Evolutionary conservation across 176 grass and related monocot genomes (phyloP), one percentile per base, ranked within the genome.

Genomic region (Pontederia paniculata): DNA sequence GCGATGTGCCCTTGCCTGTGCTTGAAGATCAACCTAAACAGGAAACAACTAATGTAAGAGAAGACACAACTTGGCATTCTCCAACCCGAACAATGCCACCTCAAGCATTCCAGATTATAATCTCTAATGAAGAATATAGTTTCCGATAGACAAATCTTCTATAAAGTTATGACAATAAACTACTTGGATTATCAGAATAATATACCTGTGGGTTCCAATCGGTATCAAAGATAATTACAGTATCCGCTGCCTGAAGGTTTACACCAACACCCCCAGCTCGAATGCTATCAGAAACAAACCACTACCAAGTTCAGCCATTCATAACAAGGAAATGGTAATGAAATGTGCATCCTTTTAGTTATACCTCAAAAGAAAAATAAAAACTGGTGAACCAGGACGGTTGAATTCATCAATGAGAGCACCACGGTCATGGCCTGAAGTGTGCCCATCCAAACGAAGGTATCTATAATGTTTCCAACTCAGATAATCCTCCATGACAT

Each of bases 401-500:
- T 98, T 98, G 63, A 98, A 98, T 77, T 82, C 82, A 10, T 88
- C 87, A 12, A 98, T 90, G 48, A 98, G 86, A 72, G 93, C 75
- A 79, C 93, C 93, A 82, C 93, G 83, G n/a, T 98, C 93, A 52
- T 70, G 79, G 23, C 93, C 93, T 58, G 83, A 98, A 67, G 93
- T 98, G 44, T 98, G 93, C 37, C 93, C 93, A 84, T 98, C 93
- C 73, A 98, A 84, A 43, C 93, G 83, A 66, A 98, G 93, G 54
- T 98, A 98, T 51, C 62, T 88, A 63, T 98, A 98, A 16, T 69
- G 80, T 77, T 91, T 98, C 93, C 77, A 98, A 31, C 44, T 9
- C 43, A 98, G 72, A 70, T 98, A 98, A 72, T 91, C 86, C 80
- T 98, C 93, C 93, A 98, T 98, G 57, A 98, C 93, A 79, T 98